Percentiles rank a stretch among this genome's conserved stretches.
phyloP scores from a whole-genome alignment of 139 green algal species.

The Diplosphaera chodatii region DNA sequence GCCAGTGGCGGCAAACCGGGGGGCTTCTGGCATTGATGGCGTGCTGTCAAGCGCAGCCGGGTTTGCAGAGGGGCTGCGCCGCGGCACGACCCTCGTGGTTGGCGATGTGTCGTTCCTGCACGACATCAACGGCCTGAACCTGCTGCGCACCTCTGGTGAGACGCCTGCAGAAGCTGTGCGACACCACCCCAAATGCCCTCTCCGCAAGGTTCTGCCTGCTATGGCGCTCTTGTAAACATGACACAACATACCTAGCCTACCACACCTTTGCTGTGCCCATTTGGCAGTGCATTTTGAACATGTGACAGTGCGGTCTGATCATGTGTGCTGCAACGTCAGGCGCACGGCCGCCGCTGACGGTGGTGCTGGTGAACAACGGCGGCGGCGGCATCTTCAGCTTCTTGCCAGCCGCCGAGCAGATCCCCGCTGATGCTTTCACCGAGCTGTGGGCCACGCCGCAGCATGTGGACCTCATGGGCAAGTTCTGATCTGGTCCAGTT shows the following conservation, averaged over 20 bases:
- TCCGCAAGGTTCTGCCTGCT: too few species aligned
- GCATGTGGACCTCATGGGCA: conserved; percentile 73
- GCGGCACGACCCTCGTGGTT: conserved; percentile 79
- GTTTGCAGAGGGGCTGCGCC: conserved; percentile 78
- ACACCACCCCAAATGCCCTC: too few species aligned
- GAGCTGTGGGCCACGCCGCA: conserved; percentile 89
- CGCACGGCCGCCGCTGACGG: conserved; percentile 70
- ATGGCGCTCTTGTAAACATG: too few species aligned
- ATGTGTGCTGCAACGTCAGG: neutral
- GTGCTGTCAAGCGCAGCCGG: conserved; percentile 86
- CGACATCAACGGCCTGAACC: conserved; percentile 89
- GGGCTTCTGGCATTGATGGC: conserved; percentile 95
- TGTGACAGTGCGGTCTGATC: too few species aligned
- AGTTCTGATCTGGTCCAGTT: neutral
- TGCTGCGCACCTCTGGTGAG: conserved; percentile 55
- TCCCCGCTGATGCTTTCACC: conserved; percentile 68
- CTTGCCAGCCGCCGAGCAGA: conserved; percentile 72
- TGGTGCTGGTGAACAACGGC: conserved; percentile 94
- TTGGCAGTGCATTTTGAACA: too few species aligned
- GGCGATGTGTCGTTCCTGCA: conserved; percentile 98
- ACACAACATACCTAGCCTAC: too few species aligned
- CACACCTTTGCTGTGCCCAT: too few species aligned
- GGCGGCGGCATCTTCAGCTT: conserved; percentile 97
- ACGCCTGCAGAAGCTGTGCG: too few species aligned
- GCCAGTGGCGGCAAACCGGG: conserved; percentile 80